A percentile compares a stretch with the other conserved stretches of the same genome.
Evolutionary conservation across 169 alveolate genomes (phyloP).

Genomic region (Eimeria zaria): DNA sequence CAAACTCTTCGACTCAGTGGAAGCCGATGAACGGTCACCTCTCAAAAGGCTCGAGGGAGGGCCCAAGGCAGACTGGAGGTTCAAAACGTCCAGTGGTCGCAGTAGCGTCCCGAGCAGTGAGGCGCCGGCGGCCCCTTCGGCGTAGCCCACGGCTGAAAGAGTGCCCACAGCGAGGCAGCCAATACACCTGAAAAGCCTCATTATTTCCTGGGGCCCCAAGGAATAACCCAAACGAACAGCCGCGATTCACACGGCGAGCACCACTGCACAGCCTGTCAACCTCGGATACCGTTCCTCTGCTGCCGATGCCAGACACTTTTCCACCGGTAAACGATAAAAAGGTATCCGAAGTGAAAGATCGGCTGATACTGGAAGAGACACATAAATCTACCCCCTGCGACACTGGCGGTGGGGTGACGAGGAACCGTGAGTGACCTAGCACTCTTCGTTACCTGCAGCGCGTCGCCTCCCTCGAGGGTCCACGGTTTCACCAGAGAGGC

Average conservation of each 20-base stretch:
- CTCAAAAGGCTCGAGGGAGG: constrained; percentile 42
- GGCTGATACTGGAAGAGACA: not conserved
- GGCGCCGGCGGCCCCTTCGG: constrained; percentile 21
- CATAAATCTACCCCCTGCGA: not conserved
- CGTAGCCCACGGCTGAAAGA: not conserved
- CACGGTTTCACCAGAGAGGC: not conserved
- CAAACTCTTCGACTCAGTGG: not conserved
- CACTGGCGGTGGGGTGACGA: not conserved
- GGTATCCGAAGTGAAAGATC: not conserved
- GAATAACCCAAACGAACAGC: not conserved
- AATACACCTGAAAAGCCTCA: constrained; percentile 16
- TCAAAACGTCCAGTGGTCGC: constrained; percentile 54
- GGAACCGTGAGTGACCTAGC: constrained; percentile 5
- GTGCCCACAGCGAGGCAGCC: constrained; percentile 18
- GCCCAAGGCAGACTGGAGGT: constrained; percentile 19
- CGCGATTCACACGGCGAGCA: not conserved
- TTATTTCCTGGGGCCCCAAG: not conserved
- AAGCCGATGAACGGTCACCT: not conserved
- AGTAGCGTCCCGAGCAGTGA: constrained; percentile 23
- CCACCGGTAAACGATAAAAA: not conserved
- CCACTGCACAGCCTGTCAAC: constrained; percentile 10
- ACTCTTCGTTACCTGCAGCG: not conserved
- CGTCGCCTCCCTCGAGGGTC: constrained; percentile 44
- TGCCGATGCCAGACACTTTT: not conserved
- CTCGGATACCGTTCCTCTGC: not conserved